A percentile compares a stretch with the other conserved stretches of the same genome.
Evolutionary conservation across 202 grass and related monocot genomes (phyloP).

Genomic region (Zizania palustris): DNA sequence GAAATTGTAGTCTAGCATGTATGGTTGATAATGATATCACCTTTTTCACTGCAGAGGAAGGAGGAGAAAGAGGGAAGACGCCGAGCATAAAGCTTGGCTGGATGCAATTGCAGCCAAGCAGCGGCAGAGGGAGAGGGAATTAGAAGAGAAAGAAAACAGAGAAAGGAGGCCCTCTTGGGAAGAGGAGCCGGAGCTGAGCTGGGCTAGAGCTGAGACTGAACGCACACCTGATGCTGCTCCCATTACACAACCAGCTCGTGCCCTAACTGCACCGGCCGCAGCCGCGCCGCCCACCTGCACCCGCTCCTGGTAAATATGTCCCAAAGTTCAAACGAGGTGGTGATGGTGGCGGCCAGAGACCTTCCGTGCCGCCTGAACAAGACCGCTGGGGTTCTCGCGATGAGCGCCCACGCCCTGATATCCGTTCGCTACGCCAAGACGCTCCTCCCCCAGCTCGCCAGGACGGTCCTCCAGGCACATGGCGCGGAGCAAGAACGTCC

Average conservation of each 20-base stretch:
- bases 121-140: slow-evolving; percentile 64
- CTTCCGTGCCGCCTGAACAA: slow-evolving; percentile 25
- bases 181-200: slow-evolving; percentile 19
- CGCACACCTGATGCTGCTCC: slow-evolving; percentile 33
- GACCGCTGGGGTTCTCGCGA: slow-evolving; percentile 61
- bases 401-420: slow-evolving; percentile 41
- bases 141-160: slow-evolving; percentile 73
- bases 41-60: slow-evolving; percentile 67
- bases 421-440: slow-evolving; percentile 30
- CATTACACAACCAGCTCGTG: slow-evolving; percentile 36
- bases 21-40: neutral
- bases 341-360: slow-evolving; percentile 41
- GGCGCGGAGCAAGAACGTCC: slow-evolving; percentile 35
- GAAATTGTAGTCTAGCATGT: neutral
- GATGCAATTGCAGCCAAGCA: slow-evolving; percentile 84
- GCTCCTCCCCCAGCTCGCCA: slow-evolving; percentile 21
- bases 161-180: slow-evolving; percentile 55
- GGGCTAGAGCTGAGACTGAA: neutral
- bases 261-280: slow-evolving; percentile 37
- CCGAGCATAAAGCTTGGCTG: slow-evolving; percentile 79
- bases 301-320: slow-evolving; percentile 60
- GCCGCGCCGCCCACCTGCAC: slow-evolving; percentile 1
- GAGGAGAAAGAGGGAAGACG: slow-evolving; percentile 76
- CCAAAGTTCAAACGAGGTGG: slow-evolving; percentile 53
- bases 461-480: slow-evolving; percentile 31